These are phyloP conservation scores for Pyrenula aspistea DNA, from an alignment of 495 filamentous ascomycete species.

Conservation along the genomic window DNA sequence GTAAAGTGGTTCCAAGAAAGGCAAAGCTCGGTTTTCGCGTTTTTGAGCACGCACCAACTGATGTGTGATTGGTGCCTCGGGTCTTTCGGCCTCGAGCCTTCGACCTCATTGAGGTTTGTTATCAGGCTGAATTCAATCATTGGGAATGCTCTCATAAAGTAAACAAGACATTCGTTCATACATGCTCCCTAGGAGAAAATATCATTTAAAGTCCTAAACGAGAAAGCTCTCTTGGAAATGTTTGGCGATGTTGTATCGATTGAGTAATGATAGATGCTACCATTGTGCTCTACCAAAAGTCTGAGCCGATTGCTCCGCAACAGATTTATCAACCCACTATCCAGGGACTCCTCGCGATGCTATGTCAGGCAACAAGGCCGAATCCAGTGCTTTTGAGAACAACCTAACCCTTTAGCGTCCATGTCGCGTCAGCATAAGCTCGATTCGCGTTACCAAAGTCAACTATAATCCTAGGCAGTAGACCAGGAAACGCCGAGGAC, in stretches of 20 bases:
- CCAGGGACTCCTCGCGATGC: not conserved
- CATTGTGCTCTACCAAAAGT: not conserved
- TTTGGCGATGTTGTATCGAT: too few relatives aligned
- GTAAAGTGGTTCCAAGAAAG: not conserved
- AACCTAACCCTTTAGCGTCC: not conserved
- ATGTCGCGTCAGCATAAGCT: not conserved
- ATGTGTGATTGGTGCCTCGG: too few relatives aligned
- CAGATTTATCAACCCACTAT: too few relatives aligned
- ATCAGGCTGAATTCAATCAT: too few relatives aligned
- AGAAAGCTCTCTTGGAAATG: too few relatives aligned
- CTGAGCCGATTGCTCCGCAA: not conserved
- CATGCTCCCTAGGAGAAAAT: too few relatives aligned
- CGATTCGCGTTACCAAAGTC: not conserved
- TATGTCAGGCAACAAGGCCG: not conserved
- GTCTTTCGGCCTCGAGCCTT: too few relatives aligned
- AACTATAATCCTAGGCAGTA: not conserved
- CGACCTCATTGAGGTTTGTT: too few relatives aligned
- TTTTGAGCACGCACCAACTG: not conserved
- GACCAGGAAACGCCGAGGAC: not conserved
- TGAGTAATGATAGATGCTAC: not conserved
- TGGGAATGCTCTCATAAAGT: too few relatives aligned
- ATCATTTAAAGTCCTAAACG: too few relatives aligned
- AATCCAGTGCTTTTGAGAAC: not conserved
- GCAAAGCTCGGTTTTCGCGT: not conserved
- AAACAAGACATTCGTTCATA: too few relatives aligned